Percentiles rank a stretch among this genome's conserved stretches.
Evolutionary conservation across 2,329 filamentous ascomycete genomes (phyloP).

Genomic region (Rhynchosporium graminicola): DNA sequence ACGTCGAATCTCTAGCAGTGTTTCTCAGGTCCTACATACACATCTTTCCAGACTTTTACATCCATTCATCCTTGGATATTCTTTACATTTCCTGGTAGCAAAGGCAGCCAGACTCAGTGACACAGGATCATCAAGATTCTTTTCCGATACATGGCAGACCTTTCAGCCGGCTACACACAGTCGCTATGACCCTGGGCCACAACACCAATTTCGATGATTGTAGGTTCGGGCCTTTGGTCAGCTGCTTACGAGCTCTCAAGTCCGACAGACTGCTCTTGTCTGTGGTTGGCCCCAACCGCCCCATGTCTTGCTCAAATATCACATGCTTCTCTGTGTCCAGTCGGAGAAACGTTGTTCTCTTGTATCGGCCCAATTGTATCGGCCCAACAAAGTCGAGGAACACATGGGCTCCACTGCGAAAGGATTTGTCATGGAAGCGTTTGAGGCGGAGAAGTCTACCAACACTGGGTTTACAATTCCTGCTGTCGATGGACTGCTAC

Average conservation of each 20-base stretch:
- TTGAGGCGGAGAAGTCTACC: constrained; percentile 11
- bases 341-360: constrained; percentile 19
- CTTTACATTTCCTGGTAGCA: constrained; percentile 24
- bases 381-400: constrained; percentile 16
- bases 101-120: not conserved
- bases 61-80: constrained; percentile 21
- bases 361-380: constrained; percentile 19
- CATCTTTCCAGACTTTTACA: constrained; percentile 18
- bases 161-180: constrained; percentile 19
- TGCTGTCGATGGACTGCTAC: constrained; percentile 16
- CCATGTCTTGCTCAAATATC: constrained; percentile 10
- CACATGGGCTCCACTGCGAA: constrained; percentile 5
- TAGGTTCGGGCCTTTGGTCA: constrained; percentile 23
- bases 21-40: constrained; percentile 22
- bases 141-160: constrained; percentile 17
- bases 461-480: constrained; percentile 19
- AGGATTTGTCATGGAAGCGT: constrained; percentile 13
- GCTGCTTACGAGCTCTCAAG: constrained; percentile 15
- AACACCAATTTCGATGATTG: constrained; percentile 7
- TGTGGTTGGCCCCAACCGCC: constrained; percentile 18
- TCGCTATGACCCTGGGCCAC: constrained; percentile 22
- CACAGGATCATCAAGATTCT: constrained; percentile 6
- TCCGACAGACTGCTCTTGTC: constrained; percentile 18
- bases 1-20: constrained; percentile 22
- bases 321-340: constrained; percentile 24